These are phyloP conservation scores for Trametes pubescens DNA, from an alignment of 1,284 basidiomycete species.

Conservation along the genomic window DNA sequence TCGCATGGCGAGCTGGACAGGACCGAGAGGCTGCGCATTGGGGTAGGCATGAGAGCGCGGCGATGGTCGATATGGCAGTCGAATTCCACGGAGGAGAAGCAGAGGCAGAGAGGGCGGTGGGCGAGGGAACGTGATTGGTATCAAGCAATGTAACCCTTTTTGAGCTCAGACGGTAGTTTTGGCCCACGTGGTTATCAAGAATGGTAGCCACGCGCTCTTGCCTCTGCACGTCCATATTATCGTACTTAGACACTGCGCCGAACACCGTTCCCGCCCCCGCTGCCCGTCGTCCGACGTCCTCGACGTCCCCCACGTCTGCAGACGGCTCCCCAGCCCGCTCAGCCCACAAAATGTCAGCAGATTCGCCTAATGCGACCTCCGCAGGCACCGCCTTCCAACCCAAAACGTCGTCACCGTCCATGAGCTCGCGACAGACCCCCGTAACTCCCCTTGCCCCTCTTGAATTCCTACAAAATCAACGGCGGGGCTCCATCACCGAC, in stretches of 20 bases:
- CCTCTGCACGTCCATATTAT: conserved; percentile 36
- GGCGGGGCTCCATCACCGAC: conserved; percentile 82
- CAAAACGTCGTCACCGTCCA: conserved; percentile 44
- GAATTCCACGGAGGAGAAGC: conserved; percentile 19
- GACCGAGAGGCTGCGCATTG: neutral
- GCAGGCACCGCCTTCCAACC: conserved; percentile 41
- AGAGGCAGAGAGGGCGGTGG: conserved; percentile 20
- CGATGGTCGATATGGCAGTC: conserved; percentile 28
- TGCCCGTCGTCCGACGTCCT: conserved; percentile 27
- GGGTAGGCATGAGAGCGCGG: conserved; percentile 25
- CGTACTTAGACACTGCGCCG: conserved; percentile 31
- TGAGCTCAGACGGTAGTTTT: conserved; percentile 28
- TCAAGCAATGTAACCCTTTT: conserved; percentile 40
- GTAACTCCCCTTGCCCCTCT: conserved; percentile 71
- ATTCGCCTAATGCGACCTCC: conserved; percentile 35
- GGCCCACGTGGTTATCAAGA: conserved; percentile 42
- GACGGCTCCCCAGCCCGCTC: conserved; percentile 31
- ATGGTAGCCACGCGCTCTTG: conserved; percentile 43
- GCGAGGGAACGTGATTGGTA: conserved; percentile 33
- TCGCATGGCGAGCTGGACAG: conserved; percentile 1
- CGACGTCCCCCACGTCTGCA: conserved; percentile 34
- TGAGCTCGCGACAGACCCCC: conserved; percentile 46
- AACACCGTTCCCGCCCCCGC: conserved; percentile 33
- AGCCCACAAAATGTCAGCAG: conserved; percentile 34
- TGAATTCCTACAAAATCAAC: conserved; percentile 78